Evolutionary conservation across 2,329 filamentous ascomycete species (phyloP), one percentile per base, ranked within the genome.

Genomic region (Fusarium chlamydosporum): DNA sequence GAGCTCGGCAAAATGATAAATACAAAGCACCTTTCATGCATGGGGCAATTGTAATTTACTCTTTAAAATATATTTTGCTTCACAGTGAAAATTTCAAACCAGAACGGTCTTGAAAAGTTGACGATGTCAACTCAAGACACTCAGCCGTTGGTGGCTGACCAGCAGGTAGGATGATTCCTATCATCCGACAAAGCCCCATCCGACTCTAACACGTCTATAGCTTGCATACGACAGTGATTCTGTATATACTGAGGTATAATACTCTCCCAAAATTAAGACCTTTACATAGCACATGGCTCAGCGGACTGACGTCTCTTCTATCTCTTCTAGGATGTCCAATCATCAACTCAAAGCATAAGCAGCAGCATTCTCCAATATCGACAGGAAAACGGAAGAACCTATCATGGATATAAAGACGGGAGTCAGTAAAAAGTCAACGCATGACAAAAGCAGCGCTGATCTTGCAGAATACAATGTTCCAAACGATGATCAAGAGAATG

Each of bases 401-500:
- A 65, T 8, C 63, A 66, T 4, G 56, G 58, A 0, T 67, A 67
- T 12, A 61, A 63, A 9, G 65, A 68, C 12, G 65, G 65, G 18
- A 64, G 65, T 68, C 12, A 38, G 65, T 64, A 1, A 2, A 0
- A 0, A 15, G 6, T 4, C 9, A 23, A 4, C 4, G 3, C 23
- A 23, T 1, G 4, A 1, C 0, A 4, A 1, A 11, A 1, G 1
- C 2, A 7, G 8, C 6, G 16, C 37, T 63, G 11, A 63, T 20
- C 0, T 2, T 1, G 16, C 6, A 67, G 65, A 67, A 42, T 68
- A 68, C 7, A 48, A 55, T 2, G 55, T 68, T 0, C 65, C 64
- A 4, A 67, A 68, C 9, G 65, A 68, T 6, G 65, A 68, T 0
- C 37, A 52, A 11, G 65, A 68, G 10, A 68, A 67, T 11, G 64